Base-by-base conservation (phyloP, 345 rosid species). In the Pistacia atlantica region DNA sequence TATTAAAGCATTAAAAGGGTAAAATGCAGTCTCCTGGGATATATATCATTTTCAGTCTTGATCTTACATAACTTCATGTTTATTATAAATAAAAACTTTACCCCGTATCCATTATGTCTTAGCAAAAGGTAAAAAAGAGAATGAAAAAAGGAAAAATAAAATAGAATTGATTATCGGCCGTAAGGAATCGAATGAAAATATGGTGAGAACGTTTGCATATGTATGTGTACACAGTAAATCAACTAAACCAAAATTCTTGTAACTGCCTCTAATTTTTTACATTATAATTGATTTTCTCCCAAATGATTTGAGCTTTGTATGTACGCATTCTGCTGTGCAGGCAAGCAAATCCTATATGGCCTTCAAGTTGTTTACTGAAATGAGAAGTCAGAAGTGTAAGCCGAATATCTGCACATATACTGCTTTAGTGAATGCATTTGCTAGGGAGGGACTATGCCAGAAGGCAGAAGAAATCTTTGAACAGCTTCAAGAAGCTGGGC, bases 381-480 rank as follows among this genome's bases (percentile, higher is more conserved):
- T 95, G 98, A 87, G 85, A 80, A 87, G 85, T 83, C 92, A 86
- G 28, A 91, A 86, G 73, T 87, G 90, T 79, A 95, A 86, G 81
- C 97, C 92, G 2, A 91, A 95, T 78, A 95, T 95, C 68, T 91
- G 97, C 85, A 91, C 98, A 13, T 95, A 89, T 72, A 93, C 98
- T 17, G 94, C 87, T 45, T 85, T 95, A 4, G 86, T 95, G 70
- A 95, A 93, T 81, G 98, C 97, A 68, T 95, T 93, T 85, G 98
- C 98, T 73, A 89, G 98, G 82, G 97, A 91, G 84, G 98, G 98
- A 78, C 93, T 91, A 4, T 95, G 98, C 65, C 94, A 95, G 81
- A 95, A 91, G 84, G 98, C 98, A 2, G 95, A 95, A 79, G 98
- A 95, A 83, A 86, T 89, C 69, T 95, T 95, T 69, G 98, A 95